These are phyloP conservation scores for Jimgerdemannia lactiflua DNA, from an alignment of 192 early-diverging fungal species.

Conservation along the genomic window DNA sequence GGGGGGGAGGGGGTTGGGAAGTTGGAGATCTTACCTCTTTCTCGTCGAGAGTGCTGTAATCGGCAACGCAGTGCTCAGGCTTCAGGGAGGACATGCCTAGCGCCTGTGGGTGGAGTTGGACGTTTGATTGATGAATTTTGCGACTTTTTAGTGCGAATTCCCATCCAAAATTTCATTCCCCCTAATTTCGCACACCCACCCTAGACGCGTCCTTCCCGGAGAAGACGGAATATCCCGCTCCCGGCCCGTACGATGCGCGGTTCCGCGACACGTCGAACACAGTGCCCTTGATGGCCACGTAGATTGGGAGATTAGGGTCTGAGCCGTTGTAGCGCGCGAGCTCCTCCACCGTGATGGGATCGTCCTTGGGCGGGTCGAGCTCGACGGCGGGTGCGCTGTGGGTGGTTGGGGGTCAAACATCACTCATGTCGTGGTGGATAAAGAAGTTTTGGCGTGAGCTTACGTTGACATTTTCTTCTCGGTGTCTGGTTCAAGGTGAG, in stretches of 20 bases:
- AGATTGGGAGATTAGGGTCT: slow-evolving; percentile 58
- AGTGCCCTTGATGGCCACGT: slow-evolving; percentile 81
- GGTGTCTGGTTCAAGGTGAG: no score
- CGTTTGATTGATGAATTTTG: neutral
- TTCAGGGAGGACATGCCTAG: slow-evolving; percentile 67
- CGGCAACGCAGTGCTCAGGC: slow-evolving; percentile 69
- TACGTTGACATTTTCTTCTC: neutral
- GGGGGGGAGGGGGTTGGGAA: neutral
- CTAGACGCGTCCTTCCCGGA: slow-evolving; percentile 80
- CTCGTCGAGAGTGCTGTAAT: slow-evolving; percentile 60
- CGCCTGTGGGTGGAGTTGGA: slow-evolving; percentile 36
- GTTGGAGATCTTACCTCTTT: slow-evolving; percentile 49
- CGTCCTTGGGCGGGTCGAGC: slow-evolving; percentile 22
- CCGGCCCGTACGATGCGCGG: slow-evolving; percentile 62
- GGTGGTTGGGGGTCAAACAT: neutral
- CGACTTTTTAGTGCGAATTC: neutral
- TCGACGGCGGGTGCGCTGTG: neutral
- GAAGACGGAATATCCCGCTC: slow-evolving; percentile 69
- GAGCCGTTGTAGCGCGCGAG: slow-evolving; percentile 62
- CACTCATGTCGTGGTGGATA: neutral
- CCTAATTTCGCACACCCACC: slow-evolving; percentile 24
- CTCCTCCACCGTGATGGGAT: slow-evolving; percentile 52
- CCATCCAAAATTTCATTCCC: neutral
- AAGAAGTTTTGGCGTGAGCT: neutral
- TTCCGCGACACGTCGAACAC: slow-evolving; percentile 74